Conservation (phyloP, 345 rosid species). For the Aquilaria yunnanensis region DNA sequence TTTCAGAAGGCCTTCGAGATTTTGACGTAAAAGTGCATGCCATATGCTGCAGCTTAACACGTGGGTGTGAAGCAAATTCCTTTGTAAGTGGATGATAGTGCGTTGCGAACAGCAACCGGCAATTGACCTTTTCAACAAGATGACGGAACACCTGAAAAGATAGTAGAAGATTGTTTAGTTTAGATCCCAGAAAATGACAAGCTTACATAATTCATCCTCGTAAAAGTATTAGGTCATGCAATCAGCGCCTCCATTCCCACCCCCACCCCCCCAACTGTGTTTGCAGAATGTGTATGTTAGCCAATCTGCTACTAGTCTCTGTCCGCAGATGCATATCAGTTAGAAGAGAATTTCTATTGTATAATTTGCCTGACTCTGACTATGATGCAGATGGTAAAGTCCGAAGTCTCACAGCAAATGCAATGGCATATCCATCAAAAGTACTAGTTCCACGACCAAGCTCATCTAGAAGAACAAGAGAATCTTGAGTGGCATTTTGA, state of each 20-base stretch:
- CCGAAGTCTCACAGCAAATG: constrained; percentile 62
- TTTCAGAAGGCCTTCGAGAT: constrained; percentile 19
- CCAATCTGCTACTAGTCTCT: too few relatives aligned
- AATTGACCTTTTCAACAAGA: constrained; percentile 82
- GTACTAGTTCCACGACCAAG: constrained; percentile 98
- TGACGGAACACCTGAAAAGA: constrained; percentile 72
- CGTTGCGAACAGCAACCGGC: constrained; percentile 84
- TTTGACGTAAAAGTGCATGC: constrained; percentile 58
- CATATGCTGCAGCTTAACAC: constrained; percentile 79
- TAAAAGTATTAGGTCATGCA: not conserved
- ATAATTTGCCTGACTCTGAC: too few relatives aligned
- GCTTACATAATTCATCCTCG: not conserved
- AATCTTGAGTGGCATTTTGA: constrained; percentile 86
- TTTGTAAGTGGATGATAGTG: constrained; percentile 94
- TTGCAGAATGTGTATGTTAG: too few relatives aligned
- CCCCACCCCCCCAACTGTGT: too few relatives aligned
- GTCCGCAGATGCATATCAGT: too few relatives aligned
- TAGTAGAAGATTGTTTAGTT: not conserved
- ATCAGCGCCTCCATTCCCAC: too few relatives aligned
- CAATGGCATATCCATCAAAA: constrained; percentile 94
- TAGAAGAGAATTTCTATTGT: too few relatives aligned
- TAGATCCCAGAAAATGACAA: not conserved
- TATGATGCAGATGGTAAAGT: constrained; percentile 6
- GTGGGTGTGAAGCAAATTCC: constrained; percentile 89
- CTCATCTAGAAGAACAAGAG: constrained; percentile 89